Evolutionary conservation across 495 filamentous ascomycete genomes (phyloP).

Genomic region (Letharia lupina): DNA sequence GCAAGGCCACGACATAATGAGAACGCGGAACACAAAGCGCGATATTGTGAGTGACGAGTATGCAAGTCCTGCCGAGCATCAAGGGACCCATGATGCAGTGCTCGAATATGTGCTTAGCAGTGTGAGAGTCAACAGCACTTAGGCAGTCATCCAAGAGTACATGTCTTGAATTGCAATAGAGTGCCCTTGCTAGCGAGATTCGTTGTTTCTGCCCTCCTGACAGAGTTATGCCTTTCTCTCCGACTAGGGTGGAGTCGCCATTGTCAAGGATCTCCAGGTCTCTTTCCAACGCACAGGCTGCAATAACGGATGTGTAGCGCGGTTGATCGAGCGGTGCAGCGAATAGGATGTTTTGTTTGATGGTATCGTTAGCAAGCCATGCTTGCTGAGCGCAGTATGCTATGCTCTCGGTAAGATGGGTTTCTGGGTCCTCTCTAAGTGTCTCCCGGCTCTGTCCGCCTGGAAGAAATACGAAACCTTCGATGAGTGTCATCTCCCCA

Average conservation of each 20-base stretch:
- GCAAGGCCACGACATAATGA: constrained; percentile 71
- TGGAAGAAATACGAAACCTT: constrained; percentile 75
- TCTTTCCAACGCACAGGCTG: constrained; percentile 86
- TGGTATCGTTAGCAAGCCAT: constrained; percentile 93
- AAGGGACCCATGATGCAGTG: constrained; percentile 84
- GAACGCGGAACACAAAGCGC: constrained; percentile 72
- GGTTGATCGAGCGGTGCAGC: constrained; percentile 72
- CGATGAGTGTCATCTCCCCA: constrained; percentile 87
- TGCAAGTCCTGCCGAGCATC: constrained; percentile 83
- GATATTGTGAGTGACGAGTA: constrained; percentile 95
- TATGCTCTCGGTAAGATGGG: constrained; percentile 80
- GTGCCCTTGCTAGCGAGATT: constrained; percentile 85
- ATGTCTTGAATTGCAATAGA: constrained; percentile 88
- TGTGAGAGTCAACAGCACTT: constrained; percentile 97
- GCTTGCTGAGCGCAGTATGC: constrained; percentile 98
- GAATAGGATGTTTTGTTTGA: constrained; percentile 95
- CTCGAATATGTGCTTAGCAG: constrained; percentile 95
- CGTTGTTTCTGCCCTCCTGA: constrained; percentile 98
- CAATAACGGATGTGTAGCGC: constrained; percentile 79
- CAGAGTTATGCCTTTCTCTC: constrained; percentile 93
- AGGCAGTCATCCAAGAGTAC: constrained; percentile 91
- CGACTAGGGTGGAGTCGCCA: constrained; percentile 89
- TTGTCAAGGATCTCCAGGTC: constrained; percentile 88
- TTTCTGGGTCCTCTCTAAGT: constrained; percentile 69
- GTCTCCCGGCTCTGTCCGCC: constrained; percentile 77